Conservation (phyloP, 2,329 filamentous ascomycete genomes). For the Stenocarpella maydis region DNA sequence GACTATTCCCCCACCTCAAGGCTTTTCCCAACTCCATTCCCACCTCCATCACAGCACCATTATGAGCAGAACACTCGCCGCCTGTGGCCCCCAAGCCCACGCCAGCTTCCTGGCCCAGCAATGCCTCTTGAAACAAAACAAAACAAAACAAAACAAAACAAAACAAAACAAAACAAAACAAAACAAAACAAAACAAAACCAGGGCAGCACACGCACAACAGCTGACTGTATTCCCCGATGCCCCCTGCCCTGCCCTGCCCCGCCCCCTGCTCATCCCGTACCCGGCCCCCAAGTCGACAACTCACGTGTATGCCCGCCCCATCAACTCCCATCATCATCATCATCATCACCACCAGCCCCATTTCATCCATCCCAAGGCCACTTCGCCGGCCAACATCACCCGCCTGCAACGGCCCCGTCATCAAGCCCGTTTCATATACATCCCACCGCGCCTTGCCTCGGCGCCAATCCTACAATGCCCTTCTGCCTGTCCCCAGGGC, state of each 20-base stretch:
- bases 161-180: too few relatives aligned
- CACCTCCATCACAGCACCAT: too few relatives aligned
- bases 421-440: slow-evolving; percentile 5
- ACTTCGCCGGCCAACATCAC: slow-evolving; percentile 10
- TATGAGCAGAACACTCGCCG: too few relatives aligned
- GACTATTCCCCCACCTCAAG: not conserved
- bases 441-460: not conserved
- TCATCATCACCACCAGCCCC: too few relatives aligned
- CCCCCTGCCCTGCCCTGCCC: not conserved
- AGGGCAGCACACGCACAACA: too few relatives aligned
- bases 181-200: too few relatives aligned
- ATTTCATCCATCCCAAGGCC: not conserved
- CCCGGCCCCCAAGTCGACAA: not conserved
- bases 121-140: slow-evolving; percentile 28
- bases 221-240: slow-evolving; percentile 2
- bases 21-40: too few relatives aligned
- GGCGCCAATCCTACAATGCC: not conserved
- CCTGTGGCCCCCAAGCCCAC: not conserved
- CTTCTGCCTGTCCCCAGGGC: not conserved
- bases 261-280: not conserved
- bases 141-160: not conserved
- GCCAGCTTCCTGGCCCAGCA: not conserved
- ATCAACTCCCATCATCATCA: not conserved
- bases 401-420: not conserved
- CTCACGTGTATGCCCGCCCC: not conserved